Conservation (phyloP, 371 early-diverging fungal genomes). For the Rhizopus stolonifer region DNA sequence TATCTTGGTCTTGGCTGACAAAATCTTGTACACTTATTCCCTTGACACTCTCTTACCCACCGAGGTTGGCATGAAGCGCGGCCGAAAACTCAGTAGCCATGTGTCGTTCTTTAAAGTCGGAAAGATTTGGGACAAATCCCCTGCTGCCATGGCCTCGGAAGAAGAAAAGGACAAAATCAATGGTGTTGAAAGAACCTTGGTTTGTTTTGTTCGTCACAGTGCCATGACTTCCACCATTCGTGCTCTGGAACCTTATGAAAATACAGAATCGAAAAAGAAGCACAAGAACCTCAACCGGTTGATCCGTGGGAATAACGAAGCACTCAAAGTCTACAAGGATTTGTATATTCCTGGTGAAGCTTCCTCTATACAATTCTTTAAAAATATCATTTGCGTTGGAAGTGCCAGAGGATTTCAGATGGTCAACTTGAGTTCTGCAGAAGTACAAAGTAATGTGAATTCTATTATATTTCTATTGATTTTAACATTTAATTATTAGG, state of each 20-base stretch:
- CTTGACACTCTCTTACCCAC: slow-evolving; percentile 62
- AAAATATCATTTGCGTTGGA: slow-evolving; percentile 88
- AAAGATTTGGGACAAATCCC: slow-evolving; percentile 55
- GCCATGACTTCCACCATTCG: slow-evolving; percentile 74
- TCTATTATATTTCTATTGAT: too few species aligned
- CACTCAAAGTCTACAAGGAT: slow-evolving; percentile 74
- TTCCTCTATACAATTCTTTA: slow-evolving; percentile 81
- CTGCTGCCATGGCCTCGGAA: slow-evolving; percentile 42
- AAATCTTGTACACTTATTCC: slow-evolving; percentile 74
- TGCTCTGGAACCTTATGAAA: slow-evolving; percentile 71
- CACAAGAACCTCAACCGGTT: slow-evolving; percentile 43
- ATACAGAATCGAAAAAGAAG: slow-evolving; percentile 48
- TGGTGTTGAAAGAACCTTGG: slow-evolving; percentile 62
- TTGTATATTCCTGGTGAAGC: slow-evolving; percentile 92
- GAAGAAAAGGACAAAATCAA: slow-evolving; percentile 7
- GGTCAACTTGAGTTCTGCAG: slow-evolving; percentile 80
- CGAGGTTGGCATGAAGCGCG: slow-evolving; percentile 49
- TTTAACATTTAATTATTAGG: too few species aligned
- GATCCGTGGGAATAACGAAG: slow-evolving; percentile 53
- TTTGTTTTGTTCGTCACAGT: slow-evolving; percentile 73
- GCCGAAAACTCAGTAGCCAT: slow-evolving; percentile 71
- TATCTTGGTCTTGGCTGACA: slow-evolving; percentile 81
- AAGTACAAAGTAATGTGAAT: slow-evolving; percentile 53
- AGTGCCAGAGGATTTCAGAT: slow-evolving; percentile 93
- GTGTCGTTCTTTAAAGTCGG: slow-evolving; percentile 92